Percentiles rank a stretch among this genome's conserved stretches.
phyloP scores from a whole-genome alignment of 192 early-diverging fungal species.

The Gaertneriomyces sp. region DNA sequence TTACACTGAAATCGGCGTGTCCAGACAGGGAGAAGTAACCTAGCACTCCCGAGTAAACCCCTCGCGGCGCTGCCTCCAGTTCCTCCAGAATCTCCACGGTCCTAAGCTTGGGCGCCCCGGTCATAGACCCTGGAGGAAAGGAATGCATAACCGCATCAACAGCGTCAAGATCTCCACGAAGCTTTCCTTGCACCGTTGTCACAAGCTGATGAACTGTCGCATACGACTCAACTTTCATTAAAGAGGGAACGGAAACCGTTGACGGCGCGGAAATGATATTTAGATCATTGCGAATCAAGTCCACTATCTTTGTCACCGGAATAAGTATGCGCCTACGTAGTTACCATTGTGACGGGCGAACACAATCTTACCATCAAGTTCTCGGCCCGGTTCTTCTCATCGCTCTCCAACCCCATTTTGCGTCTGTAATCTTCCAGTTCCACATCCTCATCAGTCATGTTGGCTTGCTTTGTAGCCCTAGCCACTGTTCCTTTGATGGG shows the following conservation, averaged over 20 bases:
- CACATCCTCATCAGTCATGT: slow-evolving; percentile 30
- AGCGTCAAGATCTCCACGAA: slow-evolving; percentile 56
- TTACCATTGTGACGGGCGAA: slow-evolving; percentile 1
- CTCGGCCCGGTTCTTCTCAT: slow-evolving; percentile 90
- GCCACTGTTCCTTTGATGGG: slow-evolving; percentile 87
- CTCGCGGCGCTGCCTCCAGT: slow-evolving; percentile 69
- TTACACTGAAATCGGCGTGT: slow-evolving; percentile 74
- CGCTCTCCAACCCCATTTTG: slow-evolving; percentile 47
- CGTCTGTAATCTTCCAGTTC: slow-evolving; percentile 42
- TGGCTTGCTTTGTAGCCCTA: slow-evolving; percentile 32
- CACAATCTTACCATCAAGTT: slow-evolving; percentile 79
- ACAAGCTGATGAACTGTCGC: slow-evolving; percentile 91
- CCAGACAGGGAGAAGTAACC: slow-evolving; percentile 78
- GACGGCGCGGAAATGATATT: slow-evolving; percentile 64
- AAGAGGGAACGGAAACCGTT: slow-evolving; percentile 68
- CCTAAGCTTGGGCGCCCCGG: slow-evolving; percentile 91
- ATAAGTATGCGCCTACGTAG: background rate
- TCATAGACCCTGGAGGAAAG: slow-evolving; percentile 97
- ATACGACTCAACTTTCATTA: slow-evolving; percentile 89
- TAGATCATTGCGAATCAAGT: slow-evolving; percentile 92
- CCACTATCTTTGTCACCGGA: slow-evolving; percentile 69
- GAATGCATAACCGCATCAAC: slow-evolving; percentile 70
- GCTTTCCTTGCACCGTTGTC: slow-evolving; percentile 65
- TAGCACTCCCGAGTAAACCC: slow-evolving; percentile 84
- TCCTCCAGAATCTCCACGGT: slow-evolving; percentile 73